Base-by-base conservation (phyloP, 179 eudicot species). In the Heliamphora pulchella region DNA sequence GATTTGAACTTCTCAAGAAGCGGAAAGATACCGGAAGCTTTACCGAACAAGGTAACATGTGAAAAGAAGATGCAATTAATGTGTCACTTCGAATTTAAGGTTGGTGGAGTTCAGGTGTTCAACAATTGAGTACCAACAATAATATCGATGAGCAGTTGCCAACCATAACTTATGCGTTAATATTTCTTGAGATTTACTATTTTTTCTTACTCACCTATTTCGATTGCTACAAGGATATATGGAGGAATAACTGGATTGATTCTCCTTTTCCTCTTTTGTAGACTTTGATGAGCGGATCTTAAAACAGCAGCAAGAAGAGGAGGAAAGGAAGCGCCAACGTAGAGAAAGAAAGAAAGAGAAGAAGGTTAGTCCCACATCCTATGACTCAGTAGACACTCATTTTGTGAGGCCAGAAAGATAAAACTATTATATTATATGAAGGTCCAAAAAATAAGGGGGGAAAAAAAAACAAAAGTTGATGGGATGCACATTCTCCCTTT, bases 251-350 rank as follows among this genome's bases (percentile, higher is more conserved):
- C 43, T 18, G 8, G 11, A 20, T 31, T 8, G 43, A 54, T 17
- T 0, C 15, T 39, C 54, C 41, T 50, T 31, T 31, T 43, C 76
- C 55, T 71, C 53, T 54, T 80, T 85, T 76, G 70, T 86, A 94
- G 98, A 91, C 85, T 89, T 93, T 59, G 98, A 94, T 85, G 97
- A 93, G 74, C 86, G 97, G 81, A 91, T 94, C 75, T 78, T 93
- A 79, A 94, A 94, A 86, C 98, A 89, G 82, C 97, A 94, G 82
- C 90, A 93, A 84, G 98, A 94, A 74, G 98, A 94, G 83, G 98
- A 94, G 87, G 98, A 94, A 85, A 90, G 90, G 81, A 94, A 93
- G 85, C 97, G 97, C n/a, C 94, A 85, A 78, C 92, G 91, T 11
- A 88, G 97, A 43, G 98, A 94, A 85, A 91, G 85, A 77, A 94